phyloP scores from a whole-genome alignment of 1,139 yeast species.

The Debaryomyces fabryi region DNA sequence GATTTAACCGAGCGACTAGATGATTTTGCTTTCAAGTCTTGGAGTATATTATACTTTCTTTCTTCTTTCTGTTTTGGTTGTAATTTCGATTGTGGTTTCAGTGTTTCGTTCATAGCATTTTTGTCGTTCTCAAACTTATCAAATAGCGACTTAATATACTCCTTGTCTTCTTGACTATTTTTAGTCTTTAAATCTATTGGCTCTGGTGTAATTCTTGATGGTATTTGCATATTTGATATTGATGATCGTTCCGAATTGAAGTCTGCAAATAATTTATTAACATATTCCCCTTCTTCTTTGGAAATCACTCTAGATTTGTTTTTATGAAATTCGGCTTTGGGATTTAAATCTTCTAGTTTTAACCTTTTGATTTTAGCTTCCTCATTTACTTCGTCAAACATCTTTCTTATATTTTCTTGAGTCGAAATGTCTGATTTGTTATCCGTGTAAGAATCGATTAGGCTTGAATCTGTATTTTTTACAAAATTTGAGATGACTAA shows the following conservation, averaged over 20 bases:
- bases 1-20: background rate
- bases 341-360: background rate
- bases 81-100: conserved; percentile 8
- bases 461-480: conserved; percentile 39
- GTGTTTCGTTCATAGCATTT: conserved; percentile 6
- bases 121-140: conserved; percentile 14
- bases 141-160: conserved; percentile 20
- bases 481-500: conserved; percentile 58
- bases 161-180: conserved; percentile 13
- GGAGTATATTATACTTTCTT: conserved; percentile 23
- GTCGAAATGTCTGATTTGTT: conserved; percentile 11
- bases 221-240: background rate
- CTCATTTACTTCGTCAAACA: conserved; percentile 25
- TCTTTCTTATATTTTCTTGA: conserved; percentile 18
- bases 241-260: conserved; percentile 17
- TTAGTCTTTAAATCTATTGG: background rate
- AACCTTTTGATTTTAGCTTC: background rate
- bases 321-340: background rate
- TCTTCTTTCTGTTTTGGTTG: conserved; percentile 2
- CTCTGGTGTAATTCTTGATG: background rate
- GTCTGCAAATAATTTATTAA: conserved; percentile 24
- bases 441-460: conserved; percentile 53
- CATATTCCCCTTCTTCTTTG: conserved; percentile 19
- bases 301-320: background rate
- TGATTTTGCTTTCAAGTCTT: conserved; percentile 18